Conservation (phyloP, 768 basidiomycete genomes). For the Psilocybe tampanensis region DNA sequence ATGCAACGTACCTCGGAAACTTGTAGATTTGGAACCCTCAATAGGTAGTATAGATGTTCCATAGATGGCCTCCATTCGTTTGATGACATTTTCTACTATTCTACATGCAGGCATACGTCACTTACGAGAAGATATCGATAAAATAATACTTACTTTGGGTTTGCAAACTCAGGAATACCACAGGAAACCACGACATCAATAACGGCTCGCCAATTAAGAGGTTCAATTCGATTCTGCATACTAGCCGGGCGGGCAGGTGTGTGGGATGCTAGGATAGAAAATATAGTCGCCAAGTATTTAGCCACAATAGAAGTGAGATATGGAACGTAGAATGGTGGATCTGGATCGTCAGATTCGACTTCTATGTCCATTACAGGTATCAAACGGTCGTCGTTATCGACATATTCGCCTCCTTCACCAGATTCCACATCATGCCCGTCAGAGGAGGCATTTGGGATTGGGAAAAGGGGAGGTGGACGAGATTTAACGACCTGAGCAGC, state of each 20-base stretch:
- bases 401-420: slow-evolving; percentile 24
- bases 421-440: slow-evolving; percentile 21
- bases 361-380: slow-evolving; percentile 20
- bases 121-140: slow-evolving; percentile 2
- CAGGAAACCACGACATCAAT: slow-evolving; percentile 51
- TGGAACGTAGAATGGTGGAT: slow-evolving; percentile 30
- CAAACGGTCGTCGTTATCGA: slow-evolving; percentile 8
- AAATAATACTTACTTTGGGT: slow-evolving; percentile 36
- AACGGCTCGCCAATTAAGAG: slow-evolving; percentile 67
- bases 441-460: slow-evolving; percentile 1
- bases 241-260: slow-evolving; percentile 57
- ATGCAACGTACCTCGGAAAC: slow-evolving; percentile 18
- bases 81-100: slow-evolving; percentile 29
- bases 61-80: slow-evolving; percentile 29
- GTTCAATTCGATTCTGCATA: slow-evolving; percentile 65
- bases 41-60: slow-evolving; percentile 18
- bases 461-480: slow-evolving; percentile 17
- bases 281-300: slow-evolving; percentile 48
- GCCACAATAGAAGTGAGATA: slow-evolving; percentile 46
- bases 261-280: slow-evolving; percentile 58
- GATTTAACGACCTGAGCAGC: slow-evolving; percentile 37
- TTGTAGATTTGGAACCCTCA: slow-evolving; percentile 19
- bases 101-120: slow-evolving; percentile 21
- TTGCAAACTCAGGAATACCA: slow-evolving; percentile 34
- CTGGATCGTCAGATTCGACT: slow-evolving; percentile 32